phyloP scores from a whole-genome alignment of 176 grass and related monocot species.

The Eragrostis nindensis region DNA sequence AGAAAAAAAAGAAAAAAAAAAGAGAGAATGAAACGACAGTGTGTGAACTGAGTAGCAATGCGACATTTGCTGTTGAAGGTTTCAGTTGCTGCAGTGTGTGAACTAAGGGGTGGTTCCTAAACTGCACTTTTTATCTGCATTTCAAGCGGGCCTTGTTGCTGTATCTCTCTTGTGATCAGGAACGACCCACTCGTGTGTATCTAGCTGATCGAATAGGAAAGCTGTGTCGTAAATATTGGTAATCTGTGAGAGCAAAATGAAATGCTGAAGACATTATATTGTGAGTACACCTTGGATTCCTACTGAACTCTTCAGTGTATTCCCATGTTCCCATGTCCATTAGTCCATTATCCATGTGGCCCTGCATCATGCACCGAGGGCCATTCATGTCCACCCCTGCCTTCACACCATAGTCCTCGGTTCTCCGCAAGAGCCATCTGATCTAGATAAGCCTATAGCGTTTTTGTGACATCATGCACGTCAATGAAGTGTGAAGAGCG shows the following conservation, averaged over 20 bases:
- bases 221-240: background rate
- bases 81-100: background rate
- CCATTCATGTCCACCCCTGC: conserved; percentile 22
- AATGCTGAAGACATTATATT: background rate
- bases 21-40: background rate
- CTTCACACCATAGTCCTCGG: background rate
- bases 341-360: conserved; percentile 15
- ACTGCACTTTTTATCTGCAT: background rate
- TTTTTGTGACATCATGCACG: conserved; percentile 7
- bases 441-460: conserved; percentile 18
- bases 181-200: too few species aligned
- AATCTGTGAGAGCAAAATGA: background rate
- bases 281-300: conserved; percentile 13
- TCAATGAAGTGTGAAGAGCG: conserved; percentile 19
- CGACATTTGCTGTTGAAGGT: background rate
- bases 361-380: background rate
- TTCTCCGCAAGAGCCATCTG: conserved; percentile 1
- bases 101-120: background rate
- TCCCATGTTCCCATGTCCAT: background rate
- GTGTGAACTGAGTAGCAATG: conserved; percentile 2
- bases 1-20: too few species aligned
- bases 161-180: background rate
- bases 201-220: background rate
- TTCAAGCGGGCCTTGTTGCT: background rate
- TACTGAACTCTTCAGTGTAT: background rate